Evolutionary conservation across 1,139 yeast genomes (phyloP).

Genomic region (Candida sp.): DNA sequence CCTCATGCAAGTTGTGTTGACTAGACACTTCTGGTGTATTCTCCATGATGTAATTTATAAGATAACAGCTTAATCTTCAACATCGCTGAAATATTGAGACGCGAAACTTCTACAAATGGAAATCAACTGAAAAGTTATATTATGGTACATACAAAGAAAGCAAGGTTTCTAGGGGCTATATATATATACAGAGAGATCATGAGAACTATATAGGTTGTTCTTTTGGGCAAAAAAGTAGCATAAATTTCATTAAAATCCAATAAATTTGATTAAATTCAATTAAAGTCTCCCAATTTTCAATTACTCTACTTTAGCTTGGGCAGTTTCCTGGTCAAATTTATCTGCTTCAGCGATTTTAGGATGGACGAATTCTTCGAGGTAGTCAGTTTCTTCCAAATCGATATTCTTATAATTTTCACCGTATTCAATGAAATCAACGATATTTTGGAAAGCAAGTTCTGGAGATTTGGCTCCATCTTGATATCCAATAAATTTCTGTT

Average conservation of each 20-base stretch:
- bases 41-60: constrained; percentile 4
- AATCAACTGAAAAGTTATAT: not conserved
- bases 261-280: not conserved
- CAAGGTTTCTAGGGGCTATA: not conserved
- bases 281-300: not conserved
- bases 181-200: too few species aligned
- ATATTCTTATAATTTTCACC: constrained; percentile 51
- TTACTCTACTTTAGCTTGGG: not conserved
- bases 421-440: constrained; percentile 70
- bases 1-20: not conserved
- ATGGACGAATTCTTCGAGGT: constrained; percentile 44
- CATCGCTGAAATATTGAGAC: too few species aligned
- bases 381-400: constrained; percentile 35
- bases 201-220: too few species aligned
- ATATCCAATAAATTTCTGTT: constrained; percentile 69
- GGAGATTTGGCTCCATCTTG: constrained; percentile 72
- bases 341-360: constrained; percentile 13
- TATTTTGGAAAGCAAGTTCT: constrained; percentile 65
- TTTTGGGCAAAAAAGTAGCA: too few species aligned
- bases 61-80: too few species aligned
- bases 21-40: constrained; percentile 2
- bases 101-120: too few species aligned
- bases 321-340: constrained; percentile 1
- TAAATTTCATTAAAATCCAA: too few species aligned
- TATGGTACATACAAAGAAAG: constrained; percentile 3